Base-by-base conservation (phyloP, 2,329 filamentous ascomycete genomes). In the Beauveria bassiana region DNA sequence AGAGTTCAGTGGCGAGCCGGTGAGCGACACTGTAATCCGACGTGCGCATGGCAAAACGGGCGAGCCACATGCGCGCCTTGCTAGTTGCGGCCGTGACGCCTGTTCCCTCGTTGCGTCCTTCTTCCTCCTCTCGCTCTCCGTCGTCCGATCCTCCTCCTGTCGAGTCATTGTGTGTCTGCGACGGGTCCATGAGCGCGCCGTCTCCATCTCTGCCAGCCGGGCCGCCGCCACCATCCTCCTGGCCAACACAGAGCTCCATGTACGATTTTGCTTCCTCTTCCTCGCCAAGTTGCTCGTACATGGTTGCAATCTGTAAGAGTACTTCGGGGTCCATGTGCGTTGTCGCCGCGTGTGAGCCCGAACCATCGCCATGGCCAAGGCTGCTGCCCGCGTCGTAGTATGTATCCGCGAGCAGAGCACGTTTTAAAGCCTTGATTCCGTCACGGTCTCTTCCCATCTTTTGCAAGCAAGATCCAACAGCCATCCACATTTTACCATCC, bases 401-500 rank as follows among this genome's bases (percentile, higher is more conserved):
- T 57, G 88, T 91, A 59, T 96, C 92, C 1, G 93, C 92, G 1
- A 95, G 84, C 8, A 99, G 78, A 0, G 95, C 95, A 43, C 95
- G 88, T 72, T 99, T 99, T 68, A 96, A 86, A 0, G 95, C 91
- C 70, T 96, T 95, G 73, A 99, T 97, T 34, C 91, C 93, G 68
- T 97, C 93, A n/a, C 87, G 83, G 56, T 91, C 81, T 60, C 93
- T 86, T 58, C 87, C 88, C 82, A 97, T 96, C 71, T 93, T 93
- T 64, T 93, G 89, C 65, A 96, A 87, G 71, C 93, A 97, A 40
- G 90, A 90, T 10, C 91, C 95, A 5, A 99, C 92, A 0, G 95
- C 95, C 78, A 95, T 89, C 95, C 95, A 99, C 90, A 99, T 96
- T 74, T 98, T 98, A 0, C 93, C 91, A 68, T 99, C 95, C 81